Evolutionary conservation across 192 early-diverging fungal genomes (phyloP), one percentile per base, ranked within the genome.

Genomic region (Ambispora gerdemannii): DNA sequence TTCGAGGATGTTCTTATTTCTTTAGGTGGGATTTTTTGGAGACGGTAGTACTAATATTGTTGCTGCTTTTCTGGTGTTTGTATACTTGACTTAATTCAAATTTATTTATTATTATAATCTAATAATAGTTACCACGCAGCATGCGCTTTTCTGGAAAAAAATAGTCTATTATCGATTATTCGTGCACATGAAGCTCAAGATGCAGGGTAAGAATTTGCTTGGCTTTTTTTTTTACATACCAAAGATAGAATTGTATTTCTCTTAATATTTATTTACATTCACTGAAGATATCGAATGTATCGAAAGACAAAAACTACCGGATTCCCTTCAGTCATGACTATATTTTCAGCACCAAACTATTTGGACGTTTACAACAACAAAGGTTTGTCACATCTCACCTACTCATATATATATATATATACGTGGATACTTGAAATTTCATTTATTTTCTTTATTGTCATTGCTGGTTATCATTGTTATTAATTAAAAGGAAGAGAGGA

Each of bases 301-400:
- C 84, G 91, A 56, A 96, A 95, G 74, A 98, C 89, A 56, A 86
- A 89, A 70, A 86, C 94, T 11, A 96, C 94, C 4, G 93, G 92
- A 3, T 98, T 98, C 72, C 96, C 96, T 13, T 91, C 94, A 3
- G 94, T 98, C 2, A 98, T 98, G 79, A 98, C 96, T 11, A 94
- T 98, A 49, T 98, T 98, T 72, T 96, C 95, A 22, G 96, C 96
- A 53, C 96, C 96, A 51, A 98, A 98, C 78, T 98, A 98, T 76
- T 84, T 98, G 35, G 96, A 97, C 74, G 91, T 97, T 10, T 98
- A 98, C 80, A 96, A 96, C 81, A 98, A 98, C 84, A 98, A 98
- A 81, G 78, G 78, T 79, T 59, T 38, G 50, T 81, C 22, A 56
- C 17, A 47, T 38, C n/a, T n/a, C n/a, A n/a, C n/a, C n/a, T n/a